These are phyloP conservation scores for Emericellopsis atlantica DNA, from an alignment of 2,329 filamentous ascomycete genomes.

Conservation along the genomic window DNA sequence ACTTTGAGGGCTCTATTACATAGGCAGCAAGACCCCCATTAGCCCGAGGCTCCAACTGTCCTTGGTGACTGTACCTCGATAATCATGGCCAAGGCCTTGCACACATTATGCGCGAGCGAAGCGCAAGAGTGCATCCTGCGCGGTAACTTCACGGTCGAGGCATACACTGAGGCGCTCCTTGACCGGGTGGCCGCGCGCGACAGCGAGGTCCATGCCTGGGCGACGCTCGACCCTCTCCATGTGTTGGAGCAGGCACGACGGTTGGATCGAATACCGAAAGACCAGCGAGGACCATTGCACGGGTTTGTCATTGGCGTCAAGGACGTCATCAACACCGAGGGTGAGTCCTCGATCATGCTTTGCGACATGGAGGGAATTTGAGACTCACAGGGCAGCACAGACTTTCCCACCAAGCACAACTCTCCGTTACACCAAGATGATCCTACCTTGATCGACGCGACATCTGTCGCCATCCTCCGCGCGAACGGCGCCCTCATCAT, in stretches of 20 bases:
- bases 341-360: conserved; percentile 9
- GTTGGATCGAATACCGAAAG: conserved; percentile 23
- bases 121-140: conserved; percentile 17
- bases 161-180: conserved; percentile 31
- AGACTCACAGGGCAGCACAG: conserved; percentile 12
- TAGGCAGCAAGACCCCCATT: too few relatives aligned
- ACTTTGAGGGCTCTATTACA: too few relatives aligned
- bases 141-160: conserved; percentile 1
- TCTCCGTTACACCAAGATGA: conserved; percentile 39
- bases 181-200: conserved; percentile 27
- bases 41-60: too few relatives aligned
- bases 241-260: conserved; percentile 32
- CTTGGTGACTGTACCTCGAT: too few relatives aligned
- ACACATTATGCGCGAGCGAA: conserved; percentile 24
- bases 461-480: conserved; percentile 33
- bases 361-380: neutral
- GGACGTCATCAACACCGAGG: conserved; percentile 43
- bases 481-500: conserved; percentile 42
- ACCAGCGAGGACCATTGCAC: conserved; percentile 4
- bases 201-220: conserved; percentile 32
- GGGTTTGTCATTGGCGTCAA: conserved; percentile 34
- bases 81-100: too few relatives aligned
- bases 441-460: conserved; percentile 35
- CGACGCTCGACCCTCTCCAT: conserved; percentile 24
- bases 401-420: conserved; percentile 44